Conservation (phyloP, 2,329 filamentous ascomycete species). For the Fusarium duplospermum region DNA sequence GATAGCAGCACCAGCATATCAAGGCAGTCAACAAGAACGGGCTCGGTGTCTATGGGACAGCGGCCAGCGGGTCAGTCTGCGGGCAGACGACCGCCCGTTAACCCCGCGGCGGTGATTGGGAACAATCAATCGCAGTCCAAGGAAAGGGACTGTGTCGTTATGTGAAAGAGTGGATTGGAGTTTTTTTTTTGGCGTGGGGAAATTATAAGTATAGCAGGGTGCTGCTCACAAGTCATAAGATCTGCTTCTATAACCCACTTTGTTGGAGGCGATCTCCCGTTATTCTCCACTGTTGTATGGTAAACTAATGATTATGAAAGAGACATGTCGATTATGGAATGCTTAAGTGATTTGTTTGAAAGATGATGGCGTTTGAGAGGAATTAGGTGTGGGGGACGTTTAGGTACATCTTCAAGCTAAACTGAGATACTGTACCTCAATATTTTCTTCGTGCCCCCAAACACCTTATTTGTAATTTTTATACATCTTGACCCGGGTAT, state of each 20-base stretch:
- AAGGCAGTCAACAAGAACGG: constrained; percentile 39
- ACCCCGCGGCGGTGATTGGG: constrained; percentile 37
- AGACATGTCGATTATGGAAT: background rate
- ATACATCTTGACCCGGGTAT: constrained; percentile 14
- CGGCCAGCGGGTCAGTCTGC: constrained; percentile 33
- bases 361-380: background rate
- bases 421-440: background rate
- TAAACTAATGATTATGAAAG: background rate
- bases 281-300: background rate
- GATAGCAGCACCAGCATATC: constrained; percentile 47
- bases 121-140: constrained; percentile 16
- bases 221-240: background rate
- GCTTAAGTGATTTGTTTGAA: background rate
- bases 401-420: no score
- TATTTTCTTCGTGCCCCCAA: background rate
- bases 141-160: constrained; percentile 33
- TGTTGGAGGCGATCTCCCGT: background rate
- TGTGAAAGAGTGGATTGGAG: background rate
- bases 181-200: no score
- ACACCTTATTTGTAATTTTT: background rate
- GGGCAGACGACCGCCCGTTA: constrained; percentile 40
- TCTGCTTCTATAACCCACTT: background rate
- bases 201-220: no score
- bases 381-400: background rate
- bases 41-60: constrained; percentile 24